These are phyloP conservation scores for Paradendryphiella salina DNA, from an alignment of 2,329 filamentous ascomycete genomes.

Conservation along the genomic window DNA sequence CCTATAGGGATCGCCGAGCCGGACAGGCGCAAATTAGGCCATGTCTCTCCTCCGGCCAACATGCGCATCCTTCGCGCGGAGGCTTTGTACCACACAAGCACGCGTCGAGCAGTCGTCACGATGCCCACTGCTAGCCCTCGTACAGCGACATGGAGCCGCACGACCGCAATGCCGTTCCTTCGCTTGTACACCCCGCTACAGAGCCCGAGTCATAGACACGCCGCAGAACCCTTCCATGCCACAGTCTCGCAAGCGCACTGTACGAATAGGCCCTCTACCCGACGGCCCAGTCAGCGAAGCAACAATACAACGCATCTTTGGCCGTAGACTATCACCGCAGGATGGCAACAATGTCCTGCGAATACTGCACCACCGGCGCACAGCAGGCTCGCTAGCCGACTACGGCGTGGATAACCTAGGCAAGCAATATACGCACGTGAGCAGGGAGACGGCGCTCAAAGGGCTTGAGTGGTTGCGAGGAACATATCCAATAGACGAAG, in stretches of 20 bases:
- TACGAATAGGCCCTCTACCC: slow-evolving; percentile 41
- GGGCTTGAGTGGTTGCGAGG: slow-evolving; percentile 45
- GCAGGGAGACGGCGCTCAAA: slow-evolving; percentile 31
- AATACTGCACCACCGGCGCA: slow-evolving; percentile 47
- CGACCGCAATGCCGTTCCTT: slow-evolving; percentile 31
- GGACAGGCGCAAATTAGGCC: slow-evolving; percentile 15
- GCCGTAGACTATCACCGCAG: slow-evolving; percentile 27
- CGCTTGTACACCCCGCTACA: slow-evolving; percentile 26
- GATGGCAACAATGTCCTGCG: slow-evolving; percentile 46
- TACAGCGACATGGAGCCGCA: slow-evolving; percentile 17
- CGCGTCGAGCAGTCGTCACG: slow-evolving; percentile 20
- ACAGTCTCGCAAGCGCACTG: slow-evolving; percentile 33
- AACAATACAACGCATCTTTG: slow-evolving; percentile 40
- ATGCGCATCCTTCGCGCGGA: slow-evolving; percentile 35
- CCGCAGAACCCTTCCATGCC: slow-evolving; percentile 27
- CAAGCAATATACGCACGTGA: slow-evolving; percentile 34
- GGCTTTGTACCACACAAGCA: slow-evolving; percentile 30
- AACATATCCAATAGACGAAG: slow-evolving; percentile 47
- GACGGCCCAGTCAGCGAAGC: slow-evolving; percentile 31
- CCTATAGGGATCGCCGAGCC: not conserved
- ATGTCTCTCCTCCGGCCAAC: slow-evolving; percentile 39
- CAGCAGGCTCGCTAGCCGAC: slow-evolving; percentile 47
- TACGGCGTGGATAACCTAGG: slow-evolving; percentile 45
- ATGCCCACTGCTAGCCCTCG: slow-evolving; percentile 29
- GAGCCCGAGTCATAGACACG: slow-evolving; percentile 33